Evolutionary conservation across 805 yeast species (phyloP).

Genomic region (Candida lessepsii): DNA sequence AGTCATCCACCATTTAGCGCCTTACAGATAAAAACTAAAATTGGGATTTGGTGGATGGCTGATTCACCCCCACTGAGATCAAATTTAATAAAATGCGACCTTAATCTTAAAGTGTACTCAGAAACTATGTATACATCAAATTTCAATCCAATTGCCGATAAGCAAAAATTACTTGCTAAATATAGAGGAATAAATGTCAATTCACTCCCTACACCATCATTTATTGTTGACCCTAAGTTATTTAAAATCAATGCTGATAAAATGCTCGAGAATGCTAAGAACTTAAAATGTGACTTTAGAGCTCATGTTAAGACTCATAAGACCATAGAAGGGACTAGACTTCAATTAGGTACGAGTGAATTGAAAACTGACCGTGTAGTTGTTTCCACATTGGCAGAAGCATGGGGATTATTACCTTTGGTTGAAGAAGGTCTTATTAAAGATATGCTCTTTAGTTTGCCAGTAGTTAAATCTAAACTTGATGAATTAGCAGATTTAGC

Average conservation of each 20-base stretch:
- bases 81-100: background rate
- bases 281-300: conserved; percentile 49
- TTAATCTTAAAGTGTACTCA: background rate
- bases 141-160: conserved; percentile 21
- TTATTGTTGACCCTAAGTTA: conserved; percentile 43
- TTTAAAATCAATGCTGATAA: conserved; percentile 45
- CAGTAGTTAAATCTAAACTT: conserved; percentile 47
- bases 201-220: conserved; percentile 61
- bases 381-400: conserved; percentile 70
- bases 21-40: too few species aligned
- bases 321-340: conserved; percentile 54
- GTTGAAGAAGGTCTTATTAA: conserved; percentile 35
- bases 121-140: conserved; percentile 14
- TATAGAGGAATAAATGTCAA: conserved; percentile 43
- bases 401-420: conserved; percentile 49
- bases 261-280: conserved; percentile 48
- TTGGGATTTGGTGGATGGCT: background rate
- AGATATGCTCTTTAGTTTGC: conserved; percentile 40
- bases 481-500: conserved; percentile 47
- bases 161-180: conserved; percentile 17
- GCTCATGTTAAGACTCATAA: conserved; percentile 80
- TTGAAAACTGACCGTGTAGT: conserved; percentile 49
- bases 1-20: too few species aligned
- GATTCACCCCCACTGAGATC: background rate
- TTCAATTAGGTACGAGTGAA: conserved; percentile 47